Conservation (phyloP, 306 rosid genomes). For the Castanopsis chinensis region DNA sequence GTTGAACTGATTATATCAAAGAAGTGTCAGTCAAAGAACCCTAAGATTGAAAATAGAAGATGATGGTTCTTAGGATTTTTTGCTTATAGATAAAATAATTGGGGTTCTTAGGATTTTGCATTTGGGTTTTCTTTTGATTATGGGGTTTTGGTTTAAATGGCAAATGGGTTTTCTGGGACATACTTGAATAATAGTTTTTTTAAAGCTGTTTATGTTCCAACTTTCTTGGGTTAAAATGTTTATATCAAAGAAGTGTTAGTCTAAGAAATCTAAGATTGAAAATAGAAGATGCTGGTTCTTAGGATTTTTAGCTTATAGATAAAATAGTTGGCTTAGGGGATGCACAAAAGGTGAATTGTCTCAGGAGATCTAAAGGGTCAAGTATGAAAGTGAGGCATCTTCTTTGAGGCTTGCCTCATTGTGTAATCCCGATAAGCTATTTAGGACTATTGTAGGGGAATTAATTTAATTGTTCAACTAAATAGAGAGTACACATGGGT, state of each 20-base stretch:
- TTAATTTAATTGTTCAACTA: background rate
- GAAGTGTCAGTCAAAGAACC: too few species aligned
- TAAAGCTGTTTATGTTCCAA: background rate
- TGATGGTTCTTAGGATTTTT: too few species aligned
- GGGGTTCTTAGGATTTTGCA: too few species aligned
- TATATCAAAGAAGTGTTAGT: background rate
- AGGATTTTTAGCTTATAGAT: background rate
- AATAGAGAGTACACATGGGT: background rate
- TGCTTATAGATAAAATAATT: too few species aligned
- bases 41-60: too few species aligned
- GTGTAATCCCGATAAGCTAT: background rate
- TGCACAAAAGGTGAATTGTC: too few species aligned
- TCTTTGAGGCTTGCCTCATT: background rate
- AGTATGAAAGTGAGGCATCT: constrained; percentile 14
- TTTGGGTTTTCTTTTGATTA: background rate
- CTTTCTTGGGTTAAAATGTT: background rate
- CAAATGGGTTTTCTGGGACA: background rate
- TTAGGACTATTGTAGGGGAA: background rate
- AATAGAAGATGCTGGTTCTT: background rate
- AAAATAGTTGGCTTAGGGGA: too few species aligned
- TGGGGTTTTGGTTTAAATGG: background rate
- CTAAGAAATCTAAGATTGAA: background rate
- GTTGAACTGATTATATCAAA: too few species aligned
- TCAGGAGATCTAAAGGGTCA: constrained; percentile 1
- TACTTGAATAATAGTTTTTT: background rate